phyloP scores from a whole-genome alignment of 106 monocot species.

The Dendrobium huoshanense region DNA sequence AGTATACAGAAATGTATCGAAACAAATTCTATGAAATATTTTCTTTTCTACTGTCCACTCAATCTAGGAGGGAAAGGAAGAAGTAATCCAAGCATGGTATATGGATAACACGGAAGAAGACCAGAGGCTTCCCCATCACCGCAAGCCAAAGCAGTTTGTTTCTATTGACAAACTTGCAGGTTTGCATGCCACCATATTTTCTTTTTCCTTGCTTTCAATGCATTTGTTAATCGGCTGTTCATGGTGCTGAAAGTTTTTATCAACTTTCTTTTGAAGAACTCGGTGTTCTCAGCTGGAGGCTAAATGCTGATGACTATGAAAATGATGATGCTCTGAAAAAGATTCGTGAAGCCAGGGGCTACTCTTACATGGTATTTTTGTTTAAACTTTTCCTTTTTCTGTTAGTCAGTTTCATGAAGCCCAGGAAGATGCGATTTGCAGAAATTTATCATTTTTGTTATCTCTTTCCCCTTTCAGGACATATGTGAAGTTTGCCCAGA shows the following conservation, averaged over 20 bases:
- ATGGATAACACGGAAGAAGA: constrained; percentile 91
- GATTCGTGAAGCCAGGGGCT: constrained; percentile 86
- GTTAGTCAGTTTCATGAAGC: not conserved
- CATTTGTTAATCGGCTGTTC: not conserved
- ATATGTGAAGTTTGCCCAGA: constrained; percentile 86
- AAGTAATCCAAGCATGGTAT: constrained; percentile 89
- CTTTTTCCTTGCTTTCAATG: not conserved
- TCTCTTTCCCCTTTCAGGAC: constrained; percentile 42
- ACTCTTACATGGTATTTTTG: constrained; percentile 67
- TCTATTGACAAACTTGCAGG: constrained; percentile 68
- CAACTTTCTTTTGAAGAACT: constrained; percentile 47
- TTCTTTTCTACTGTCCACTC: not conserved
- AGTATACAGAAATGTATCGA: not conserved
- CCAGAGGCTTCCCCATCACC: constrained; percentile 95
- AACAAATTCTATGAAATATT: not conserved
- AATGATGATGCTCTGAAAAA: constrained; percentile 76
- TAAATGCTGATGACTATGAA: constrained; percentile 66
- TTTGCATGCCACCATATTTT: constrained; percentile 14
- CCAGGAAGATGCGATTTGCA: not conserved
- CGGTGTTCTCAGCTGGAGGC: constrained; percentile 75
- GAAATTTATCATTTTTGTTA: not conserved
- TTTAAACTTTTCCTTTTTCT: not conserved
- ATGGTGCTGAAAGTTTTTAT: not conserved
- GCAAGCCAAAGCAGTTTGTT: constrained; percentile 77
- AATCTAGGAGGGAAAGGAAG: constrained; percentile 72